Conservation (phyloP, 225 moss, liverwort and hornwort genomes). For the Bryoerythrophyllum caledonicum region DNA sequence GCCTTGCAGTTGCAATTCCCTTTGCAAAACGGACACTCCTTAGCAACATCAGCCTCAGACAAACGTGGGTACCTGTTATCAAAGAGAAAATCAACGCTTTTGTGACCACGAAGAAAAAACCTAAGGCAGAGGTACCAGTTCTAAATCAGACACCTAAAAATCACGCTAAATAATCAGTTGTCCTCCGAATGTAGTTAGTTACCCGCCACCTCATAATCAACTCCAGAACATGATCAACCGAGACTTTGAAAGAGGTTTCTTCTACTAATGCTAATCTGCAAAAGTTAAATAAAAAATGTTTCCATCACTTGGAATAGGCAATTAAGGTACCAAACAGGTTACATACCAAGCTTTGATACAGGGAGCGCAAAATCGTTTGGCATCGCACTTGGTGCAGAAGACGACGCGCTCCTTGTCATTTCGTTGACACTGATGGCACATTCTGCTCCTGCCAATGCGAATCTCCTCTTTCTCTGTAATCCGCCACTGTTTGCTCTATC, state of each 20-base stretch:
- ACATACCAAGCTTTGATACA: conserved; percentile 80
- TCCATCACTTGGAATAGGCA: no score
- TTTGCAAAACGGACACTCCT: conserved; percentile 77
- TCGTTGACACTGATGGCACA: conserved; percentile 94
- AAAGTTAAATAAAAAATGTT: no score
- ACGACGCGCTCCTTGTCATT: conserved; percentile 74
- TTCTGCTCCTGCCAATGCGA: conserved; percentile 53
- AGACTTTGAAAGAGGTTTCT: no score
- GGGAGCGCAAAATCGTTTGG: conserved; percentile 74
- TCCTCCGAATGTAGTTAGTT: no score
- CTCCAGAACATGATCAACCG: no score
- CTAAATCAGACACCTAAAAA: no score
- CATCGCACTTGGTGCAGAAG: conserved; percentile 64
- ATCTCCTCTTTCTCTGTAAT: conserved; percentile 39
- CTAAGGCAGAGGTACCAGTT: neutral
- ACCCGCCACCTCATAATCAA: no score
- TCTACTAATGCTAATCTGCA: no score
- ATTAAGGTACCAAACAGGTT: neutral
- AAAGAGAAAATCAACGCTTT: neutral
- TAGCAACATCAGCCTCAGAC: conserved; percentile 58
- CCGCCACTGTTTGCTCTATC: conserved; percentile 29
- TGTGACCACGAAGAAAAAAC: neutral
- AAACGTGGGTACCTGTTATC: conserved; percentile 68
- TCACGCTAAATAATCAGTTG: no score
- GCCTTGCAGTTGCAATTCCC: conserved; percentile 97